phyloP scores from a whole-genome alignment of 169 alveolate species.

The Plasmodium ovale region DNA sequence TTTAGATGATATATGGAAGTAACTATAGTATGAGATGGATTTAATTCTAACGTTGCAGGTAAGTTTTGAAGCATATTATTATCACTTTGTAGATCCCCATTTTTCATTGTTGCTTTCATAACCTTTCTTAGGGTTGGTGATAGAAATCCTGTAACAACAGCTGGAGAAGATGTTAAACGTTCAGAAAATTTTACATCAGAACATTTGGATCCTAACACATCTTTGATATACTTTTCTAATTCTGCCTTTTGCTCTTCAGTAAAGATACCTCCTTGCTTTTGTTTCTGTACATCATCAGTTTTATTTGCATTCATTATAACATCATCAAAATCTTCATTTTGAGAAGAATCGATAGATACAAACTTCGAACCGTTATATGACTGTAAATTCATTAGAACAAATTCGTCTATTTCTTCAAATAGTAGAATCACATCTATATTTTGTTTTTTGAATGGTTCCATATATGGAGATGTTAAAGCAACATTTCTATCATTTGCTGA shows the following conservation, averaged over 20 bases:
- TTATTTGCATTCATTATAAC: conserved; percentile 76
- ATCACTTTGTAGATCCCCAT: conserved; percentile 80
- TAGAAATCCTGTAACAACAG: conserved; percentile 91
- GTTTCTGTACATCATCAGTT: conserved; percentile 75
- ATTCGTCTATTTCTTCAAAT: conserved; percentile 92
- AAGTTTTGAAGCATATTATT: conserved; percentile 80
- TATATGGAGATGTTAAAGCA: conserved; percentile 92
- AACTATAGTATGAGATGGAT: conserved; percentile 86
- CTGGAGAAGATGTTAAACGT: conserved; percentile 91
- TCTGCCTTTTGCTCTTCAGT: conserved; percentile 75
- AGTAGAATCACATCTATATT: conserved; percentile 88
- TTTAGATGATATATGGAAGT: conserved; percentile 82
- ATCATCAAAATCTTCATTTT: conserved; percentile 75
- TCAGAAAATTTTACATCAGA: conserved; percentile 91
- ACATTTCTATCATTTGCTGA: conserved; percentile 87
- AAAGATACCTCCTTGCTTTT: conserved; percentile 60
- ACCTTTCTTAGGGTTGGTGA: conserved; percentile 89
- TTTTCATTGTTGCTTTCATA: conserved; percentile 88
- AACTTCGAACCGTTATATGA: conserved; percentile 81
- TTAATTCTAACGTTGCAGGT: conserved; percentile 90
- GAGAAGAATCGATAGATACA: conserved; percentile 83
- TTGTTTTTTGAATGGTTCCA: conserved; percentile 89
- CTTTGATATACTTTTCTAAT: conserved; percentile 62
- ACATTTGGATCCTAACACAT: conserved; percentile 83
- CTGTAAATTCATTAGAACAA: conserved; percentile 89